Evolutionary conservation across 2,329 filamentous ascomycete genomes (phyloP), one percentile per base, ranked within the genome.

Genomic region (Bimuria novae-zelandiae): DNA sequence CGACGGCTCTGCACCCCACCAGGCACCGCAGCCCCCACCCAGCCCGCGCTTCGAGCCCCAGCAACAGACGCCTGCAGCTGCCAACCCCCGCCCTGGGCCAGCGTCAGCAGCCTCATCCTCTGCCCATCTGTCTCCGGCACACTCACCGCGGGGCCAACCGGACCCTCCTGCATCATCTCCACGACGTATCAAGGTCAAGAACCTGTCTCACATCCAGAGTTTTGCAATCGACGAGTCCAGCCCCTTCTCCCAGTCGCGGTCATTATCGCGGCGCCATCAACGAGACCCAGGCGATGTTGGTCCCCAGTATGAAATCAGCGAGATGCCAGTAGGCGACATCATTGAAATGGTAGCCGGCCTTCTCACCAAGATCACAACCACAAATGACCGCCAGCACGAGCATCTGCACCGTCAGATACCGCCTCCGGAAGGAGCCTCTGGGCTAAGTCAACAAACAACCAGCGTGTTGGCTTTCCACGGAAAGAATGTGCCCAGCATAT

Each of bases 311-410:
- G 94, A 97, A 75, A 97, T 99, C 65, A 97, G 92, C 76, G 89
- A 86, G 48, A 97, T 99, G 93, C 94, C 94, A 47, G 95, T 97
- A 50, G 86, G 89, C 60, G 93, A 99, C 70, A 90, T 99, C 63
- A 99, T 99, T 70, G 93, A 97, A 75, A 97, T 99, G 94, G 94
- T 99, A 3, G 94, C 94, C 4, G 94, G 92, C 6, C 82, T 99
- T 21, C 80, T 99, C 57, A 96, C 93, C 51, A 97, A 97, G 75
- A 99, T 99, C 65, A 97, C 94, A 5, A 91, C 90, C 3, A 97
- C 93, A 52, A 99, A 99, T 71, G 94, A 99, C 71, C 79, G 88
- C 46, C 92, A 97, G 72, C 93, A 97, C 74, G 91, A 97, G 71
- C 89, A 92, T 59, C 76, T 96, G 60, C 91, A 97, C 75, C 85